These are phyloP conservation scores for Drechslerella stenobrocha DNA, from an alignment of 2,329 filamentous ascomycete species.

Conservation along the genomic window DNA sequence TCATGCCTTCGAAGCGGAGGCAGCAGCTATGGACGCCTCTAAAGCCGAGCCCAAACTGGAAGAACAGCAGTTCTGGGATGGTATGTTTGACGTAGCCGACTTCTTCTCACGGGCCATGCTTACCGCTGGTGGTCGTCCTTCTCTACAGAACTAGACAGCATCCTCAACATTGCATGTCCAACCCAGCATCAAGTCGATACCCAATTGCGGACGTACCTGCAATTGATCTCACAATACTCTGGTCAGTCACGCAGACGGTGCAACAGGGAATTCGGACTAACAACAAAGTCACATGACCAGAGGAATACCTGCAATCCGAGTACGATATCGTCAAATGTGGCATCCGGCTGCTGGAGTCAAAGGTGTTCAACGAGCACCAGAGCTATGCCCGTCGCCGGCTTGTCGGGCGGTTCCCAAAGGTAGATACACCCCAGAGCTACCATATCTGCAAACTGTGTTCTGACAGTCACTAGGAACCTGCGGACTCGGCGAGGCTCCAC, in stretches of 20 bases:
- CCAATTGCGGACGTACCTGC: slow-evolving; percentile 78
- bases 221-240: slow-evolving; percentile 73
- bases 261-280: slow-evolving; percentile 20
- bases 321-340: slow-evolving; percentile 80
- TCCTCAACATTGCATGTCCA: slow-evolving; percentile 64
- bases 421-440: slow-evolving; percentile 64
- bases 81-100: slow-evolving; percentile 60
- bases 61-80: slow-evolving; percentile 86
- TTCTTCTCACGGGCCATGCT: slow-evolving; percentile 9
- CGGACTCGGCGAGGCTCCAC: slow-evolving; percentile 71
- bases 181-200: slow-evolving; percentile 76
- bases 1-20: slow-evolving; percentile 44
- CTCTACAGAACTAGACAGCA: slow-evolving; percentile 66
- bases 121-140: slow-evolving; percentile 18
- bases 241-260: slow-evolving; percentile 59
- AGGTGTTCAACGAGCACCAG: slow-evolving; percentile 72
- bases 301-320: slow-evolving; percentile 73
- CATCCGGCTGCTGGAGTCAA: slow-evolving; percentile 74
- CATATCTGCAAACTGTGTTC: not conserved
- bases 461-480: slow-evolving; percentile 44
- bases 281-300: slow-evolving; percentile 55
- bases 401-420: slow-evolving; percentile 84
- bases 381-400: slow-evolving; percentile 92
- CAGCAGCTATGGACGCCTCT: slow-evolving; percentile 35
- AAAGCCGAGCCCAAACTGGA: slow-evolving; percentile 58